Evolutionary conservation across 1,139 yeast genomes (phyloP), one percentile per base, ranked within the genome.

Genomic region (Kodamaea alishanica): DNA sequence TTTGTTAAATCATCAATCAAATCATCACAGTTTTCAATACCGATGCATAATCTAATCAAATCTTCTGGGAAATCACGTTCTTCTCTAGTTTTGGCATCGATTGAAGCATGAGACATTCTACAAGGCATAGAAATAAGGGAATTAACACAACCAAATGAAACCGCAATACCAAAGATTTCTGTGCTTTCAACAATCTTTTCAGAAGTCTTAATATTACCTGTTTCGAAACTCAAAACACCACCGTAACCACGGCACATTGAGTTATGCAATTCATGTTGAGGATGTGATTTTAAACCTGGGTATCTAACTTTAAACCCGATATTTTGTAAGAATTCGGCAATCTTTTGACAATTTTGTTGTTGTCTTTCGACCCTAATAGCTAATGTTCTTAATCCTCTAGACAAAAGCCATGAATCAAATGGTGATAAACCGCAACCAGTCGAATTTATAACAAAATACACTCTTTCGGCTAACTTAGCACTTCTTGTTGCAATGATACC

Each of bases 81-180:
- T 43, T 82, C 81, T 59, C 96, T 77, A 6, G 89, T 82, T 54
- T 85, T 80, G 28, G 89, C 84, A 55, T 88, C 96, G 48, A 90
- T 89, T 5, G 96, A 83, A n/a, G 97, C 97, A 58, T 89, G 97
- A 2, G 96, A 86, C 97, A 89, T 89, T 61, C 79, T 79, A 62
- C 96, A 87, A 8, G 97, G 97, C 84, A 89, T 78, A 34, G 94
- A 84, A 43, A 90, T 87, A 54, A 90, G 72, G 12, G 96, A 86
- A 64, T 88, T 87, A 42, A 90, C 96, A 60, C 96, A 85, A 12
- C 97, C 97, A 63, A 90, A 90, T 5, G 95, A 85, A 4, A 90
- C 97, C 7, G 96, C 87, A 48, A 90, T 88, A 28, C 92, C 89
- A 69, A 86, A 90, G 32, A 90, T 70, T 41, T 81, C 79, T 8